Conservation (phyloP, 202 grass and related monocot species). For the Hordeum pubiflorum region DNA sequence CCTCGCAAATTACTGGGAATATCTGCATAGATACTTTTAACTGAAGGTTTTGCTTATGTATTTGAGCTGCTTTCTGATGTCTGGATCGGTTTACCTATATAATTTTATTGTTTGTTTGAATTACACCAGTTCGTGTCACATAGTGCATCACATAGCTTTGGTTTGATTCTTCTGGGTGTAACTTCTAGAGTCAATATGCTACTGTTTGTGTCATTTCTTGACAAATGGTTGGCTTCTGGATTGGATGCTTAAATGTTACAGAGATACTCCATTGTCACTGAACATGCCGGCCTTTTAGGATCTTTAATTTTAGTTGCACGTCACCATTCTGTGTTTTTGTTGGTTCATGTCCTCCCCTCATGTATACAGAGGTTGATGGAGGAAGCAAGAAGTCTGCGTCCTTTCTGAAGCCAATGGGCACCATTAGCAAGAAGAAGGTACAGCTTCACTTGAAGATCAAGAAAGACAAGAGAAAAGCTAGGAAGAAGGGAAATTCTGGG, state of each 20-base stretch:
- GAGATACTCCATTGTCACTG: neutral
- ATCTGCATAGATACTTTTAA: neutral
- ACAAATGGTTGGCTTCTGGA: neutral
- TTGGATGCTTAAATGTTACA: neutral
- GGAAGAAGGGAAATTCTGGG: constrained; percentile 54
- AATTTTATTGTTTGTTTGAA: neutral
- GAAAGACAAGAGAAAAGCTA: constrained; percentile 69
- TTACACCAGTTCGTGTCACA: neutral
- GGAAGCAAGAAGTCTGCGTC: constrained; percentile 35
- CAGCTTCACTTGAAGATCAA: constrained; percentile 66
- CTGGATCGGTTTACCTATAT: neutral
- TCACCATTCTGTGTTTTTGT: neutral
- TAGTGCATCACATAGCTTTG: neutral
- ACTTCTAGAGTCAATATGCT: neutral
- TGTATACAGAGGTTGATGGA: constrained; percentile 50
- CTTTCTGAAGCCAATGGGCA: constrained; percentile 60
- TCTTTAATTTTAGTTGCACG: neutral
- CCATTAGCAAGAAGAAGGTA: constrained; percentile 82
- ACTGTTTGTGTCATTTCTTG: neutral
- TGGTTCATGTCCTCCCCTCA: neutral
- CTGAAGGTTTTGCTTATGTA: neutral
- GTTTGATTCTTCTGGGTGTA: neutral
- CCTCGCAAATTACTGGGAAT: neutral
- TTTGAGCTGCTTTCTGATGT: neutral
- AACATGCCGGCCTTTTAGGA: neutral